These are phyloP conservation scores for Pseudocercospora crystallina DNA, from an alignment of 2,329 filamentous ascomycete genomes.

Conservation along the genomic window DNA sequence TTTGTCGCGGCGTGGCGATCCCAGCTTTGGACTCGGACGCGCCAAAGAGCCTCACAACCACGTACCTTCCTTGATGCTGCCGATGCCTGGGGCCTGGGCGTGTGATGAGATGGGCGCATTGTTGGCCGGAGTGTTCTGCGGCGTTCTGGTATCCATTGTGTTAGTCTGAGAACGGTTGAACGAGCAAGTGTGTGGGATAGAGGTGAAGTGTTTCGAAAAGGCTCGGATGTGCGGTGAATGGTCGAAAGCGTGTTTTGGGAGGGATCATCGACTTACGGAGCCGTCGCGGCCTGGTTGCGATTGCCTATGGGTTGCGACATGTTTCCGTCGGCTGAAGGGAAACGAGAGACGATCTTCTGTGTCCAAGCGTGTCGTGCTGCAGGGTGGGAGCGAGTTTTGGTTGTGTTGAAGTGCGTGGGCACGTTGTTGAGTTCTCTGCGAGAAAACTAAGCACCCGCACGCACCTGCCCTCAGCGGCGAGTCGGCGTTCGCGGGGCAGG, in stretches of 20 bases:
- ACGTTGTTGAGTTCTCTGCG: neutral
- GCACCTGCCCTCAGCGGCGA: no score
- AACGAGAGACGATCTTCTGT: no score
- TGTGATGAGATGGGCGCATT: constrained; percentile 97
- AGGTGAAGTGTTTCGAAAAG: neutral
- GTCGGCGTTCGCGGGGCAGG: no score
- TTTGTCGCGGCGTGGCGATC: constrained; percentile 6
- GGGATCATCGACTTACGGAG: constrained; percentile 15
- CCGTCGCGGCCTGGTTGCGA: constrained; percentile 11
- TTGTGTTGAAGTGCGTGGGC: neutral
- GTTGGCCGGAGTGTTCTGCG: constrained; percentile 94
- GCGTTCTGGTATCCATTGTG: constrained; percentile 65
- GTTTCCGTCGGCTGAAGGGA: neutral
- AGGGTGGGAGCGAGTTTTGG: no score
- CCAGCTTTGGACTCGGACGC: neutral
- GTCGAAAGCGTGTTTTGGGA: neutral
- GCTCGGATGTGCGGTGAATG: constrained; percentile 4
- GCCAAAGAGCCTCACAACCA: constrained; percentile 23
- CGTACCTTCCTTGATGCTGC: constrained; percentile 96
- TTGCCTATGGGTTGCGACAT: constrained; percentile 24
- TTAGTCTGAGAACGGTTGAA: constrained; percentile 24
- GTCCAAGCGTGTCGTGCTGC: no score
- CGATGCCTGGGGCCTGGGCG: constrained; percentile 89
- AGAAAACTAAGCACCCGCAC: no score
- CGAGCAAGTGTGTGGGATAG: no score